phyloP scores from a whole-genome alignment of 148 eudicot species.

The Rhododendron mucronatum region DNA sequence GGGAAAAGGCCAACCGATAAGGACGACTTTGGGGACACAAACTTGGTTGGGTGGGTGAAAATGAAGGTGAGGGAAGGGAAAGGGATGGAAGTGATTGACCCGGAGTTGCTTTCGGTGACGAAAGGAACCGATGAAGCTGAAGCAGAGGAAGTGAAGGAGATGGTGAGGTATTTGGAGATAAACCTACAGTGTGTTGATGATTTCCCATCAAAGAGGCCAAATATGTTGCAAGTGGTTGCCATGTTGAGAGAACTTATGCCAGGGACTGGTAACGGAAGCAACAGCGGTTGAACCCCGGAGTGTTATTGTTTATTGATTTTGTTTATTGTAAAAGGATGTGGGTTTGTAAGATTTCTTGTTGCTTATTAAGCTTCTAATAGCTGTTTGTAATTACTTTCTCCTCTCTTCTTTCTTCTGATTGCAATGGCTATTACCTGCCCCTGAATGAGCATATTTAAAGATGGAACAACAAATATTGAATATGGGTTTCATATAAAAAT shows the following conservation, averaged over 20 bases:
- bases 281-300: slow-evolving; percentile 18
- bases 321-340: background rate
- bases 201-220: slow-evolving; percentile 92
- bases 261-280: slow-evolving; percentile 20
- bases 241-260: slow-evolving; percentile 75
- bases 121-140: slow-evolving; percentile 41
- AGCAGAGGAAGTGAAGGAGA: slow-evolving; percentile 72
- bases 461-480: background rate
- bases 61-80: slow-evolving; percentile 86
- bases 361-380: background rate
- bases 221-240: slow-evolving; percentile 89
- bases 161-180: slow-evolving; percentile 71
- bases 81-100: slow-evolving; percentile 83
- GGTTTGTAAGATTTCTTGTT: slow-evolving; percentile 10
- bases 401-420: background rate
- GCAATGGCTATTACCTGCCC: background rate
- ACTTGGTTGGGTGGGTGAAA: slow-evolving; percentile 96
- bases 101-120: slow-evolving; percentile 39
- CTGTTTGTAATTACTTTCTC: slow-evolving; percentile 1
- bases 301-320: slow-evolving; percentile 3
- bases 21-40: slow-evolving; percentile 94
- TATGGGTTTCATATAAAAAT: background rate
- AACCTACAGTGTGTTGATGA: slow-evolving; percentile 84
- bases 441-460: background rate
- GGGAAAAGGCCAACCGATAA: slow-evolving; percentile 92